Conservation (phyloP, 192 early-diverging fungal species). For the Thamnidium elegans region DNA sequence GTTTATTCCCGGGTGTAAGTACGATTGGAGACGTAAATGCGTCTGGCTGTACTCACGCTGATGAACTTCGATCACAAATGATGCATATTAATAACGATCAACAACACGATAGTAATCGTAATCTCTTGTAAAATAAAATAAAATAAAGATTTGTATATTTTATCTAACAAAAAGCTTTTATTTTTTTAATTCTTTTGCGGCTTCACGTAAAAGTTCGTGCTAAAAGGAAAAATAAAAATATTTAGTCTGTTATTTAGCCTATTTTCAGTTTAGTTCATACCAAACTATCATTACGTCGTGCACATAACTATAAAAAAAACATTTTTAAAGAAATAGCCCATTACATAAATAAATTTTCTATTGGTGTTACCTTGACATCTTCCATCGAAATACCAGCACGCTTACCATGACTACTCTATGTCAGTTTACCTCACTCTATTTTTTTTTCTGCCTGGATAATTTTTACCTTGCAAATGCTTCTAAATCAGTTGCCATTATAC, state of each 20-base stretch:
- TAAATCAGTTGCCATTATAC: conserved; percentile 2
- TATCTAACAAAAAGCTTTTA: too few relatives aligned
- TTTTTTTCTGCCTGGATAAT: neutral
- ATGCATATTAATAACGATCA: conserved; percentile 9
- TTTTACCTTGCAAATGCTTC: conserved; percentile 14
- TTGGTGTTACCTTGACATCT: conserved; percentile 11
- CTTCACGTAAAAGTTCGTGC: neutral
- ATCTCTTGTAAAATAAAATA: too few relatives aligned
- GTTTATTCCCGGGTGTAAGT: conserved; percentile 28
- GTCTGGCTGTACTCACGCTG: conserved; percentile 27
- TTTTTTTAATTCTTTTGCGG: neutral
- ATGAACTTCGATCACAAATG: conserved; percentile 27
- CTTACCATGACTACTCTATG: neutral
- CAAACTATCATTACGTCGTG: conserved; percentile 10
- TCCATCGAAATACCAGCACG: conserved; percentile 14
- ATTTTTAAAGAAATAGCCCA: too few relatives aligned
- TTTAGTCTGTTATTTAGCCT: too few relatives aligned
- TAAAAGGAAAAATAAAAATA: too few relatives aligned
- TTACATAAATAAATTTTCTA: too few relatives aligned
- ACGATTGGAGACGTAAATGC: neutral
- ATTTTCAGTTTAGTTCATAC: neutral
- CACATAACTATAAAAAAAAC: conserved; percentile 7
- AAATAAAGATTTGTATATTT: too few relatives aligned
- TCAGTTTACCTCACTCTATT: neutral
- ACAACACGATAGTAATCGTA: too few relatives aligned